phyloP scores from a whole-genome alignment of 2,329 filamentous ascomycete species.

The Fusarium ambrosium region DNA sequence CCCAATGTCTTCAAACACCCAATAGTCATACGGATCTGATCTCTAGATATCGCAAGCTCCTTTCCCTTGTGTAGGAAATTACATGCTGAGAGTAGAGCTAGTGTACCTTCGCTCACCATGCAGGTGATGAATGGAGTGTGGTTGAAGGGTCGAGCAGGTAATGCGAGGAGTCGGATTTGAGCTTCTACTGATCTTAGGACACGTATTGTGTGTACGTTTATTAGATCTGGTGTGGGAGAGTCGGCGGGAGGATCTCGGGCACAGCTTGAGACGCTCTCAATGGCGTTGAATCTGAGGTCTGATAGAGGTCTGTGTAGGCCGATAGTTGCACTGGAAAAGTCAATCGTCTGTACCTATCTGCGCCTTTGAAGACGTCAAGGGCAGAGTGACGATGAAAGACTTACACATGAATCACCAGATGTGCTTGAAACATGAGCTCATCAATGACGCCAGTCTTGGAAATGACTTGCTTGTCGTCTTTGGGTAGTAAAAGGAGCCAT shows the following conservation, averaged over 20 bases:
- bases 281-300: slow-evolving; percentile 29
- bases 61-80: slow-evolving; percentile 20
- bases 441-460: slow-evolving; percentile 20
- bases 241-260: slow-evolving; percentile 28
- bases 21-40: slow-evolving; percentile 34
- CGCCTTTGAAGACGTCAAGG: fast-evolving
- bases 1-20: slow-evolving; percentile 27
- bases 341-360: not conserved
- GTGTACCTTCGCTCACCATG: slow-evolving; percentile 37
- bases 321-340: slow-evolving; percentile 24
- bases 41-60: slow-evolving; percentile 23
- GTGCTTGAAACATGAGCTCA: slow-evolving; percentile 38
- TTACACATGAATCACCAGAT: slow-evolving; percentile 37
- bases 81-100: slow-evolving; percentile 28
- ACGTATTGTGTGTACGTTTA: slow-evolving; percentile 32
- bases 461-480: slow-evolving; percentile 13
- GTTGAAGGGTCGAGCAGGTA: slow-evolving; percentile 18
- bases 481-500: slow-evolving; percentile 26
- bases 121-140: slow-evolving; percentile 36
- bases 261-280: slow-evolving; percentile 31
- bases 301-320: slow-evolving; percentile 33
- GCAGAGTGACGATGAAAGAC: not conserved
- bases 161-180: slow-evolving; percentile 25
- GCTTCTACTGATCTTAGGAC: slow-evolving; percentile 33
- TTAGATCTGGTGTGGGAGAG: slow-evolving; percentile 11